A percentile compares a stretch with the other conserved stretches of the same genome.
Evolutionary conservation across 352 stramenopile genomes (phyloP).

Genomic region (Globisporangium irregulare): DNA sequence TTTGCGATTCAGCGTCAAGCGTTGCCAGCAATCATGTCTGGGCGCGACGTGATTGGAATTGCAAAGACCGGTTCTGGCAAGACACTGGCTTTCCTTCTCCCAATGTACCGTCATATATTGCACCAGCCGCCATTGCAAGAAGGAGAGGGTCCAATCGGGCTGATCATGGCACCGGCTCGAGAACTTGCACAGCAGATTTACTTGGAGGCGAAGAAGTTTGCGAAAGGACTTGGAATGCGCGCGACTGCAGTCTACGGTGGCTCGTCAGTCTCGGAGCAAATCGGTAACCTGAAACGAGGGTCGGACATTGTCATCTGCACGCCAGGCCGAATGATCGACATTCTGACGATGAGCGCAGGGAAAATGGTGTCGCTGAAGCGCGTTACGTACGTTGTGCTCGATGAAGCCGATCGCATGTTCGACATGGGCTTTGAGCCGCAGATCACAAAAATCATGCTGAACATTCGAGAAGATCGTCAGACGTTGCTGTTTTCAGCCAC

Average conservation of each 20-base stretch:
- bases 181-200: constrained; percentile 99
- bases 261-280: constrained; percentile 96
- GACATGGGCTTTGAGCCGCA: constrained; percentile 99
- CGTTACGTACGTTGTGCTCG: constrained; percentile 98
- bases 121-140: constrained; percentile 89
- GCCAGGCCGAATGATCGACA: constrained; percentile 99
- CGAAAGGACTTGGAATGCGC: constrained; percentile 88
- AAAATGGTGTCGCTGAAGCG: constrained; percentile 95
- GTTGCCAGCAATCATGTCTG: constrained; percentile 98
- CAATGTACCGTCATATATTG: constrained; percentile 96
- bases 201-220: constrained; percentile 93
- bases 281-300: constrained; percentile 98
- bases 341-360: constrained; percentile 97
- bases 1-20: constrained; percentile 98
- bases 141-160: constrained; percentile 96
- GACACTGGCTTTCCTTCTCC: constrained; percentile 88
- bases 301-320: constrained; percentile 98
- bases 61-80: constrained; percentile 97
- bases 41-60: constrained; percentile 98
- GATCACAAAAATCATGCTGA: constrained; percentile 95
- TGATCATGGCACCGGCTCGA: constrained; percentile 97
- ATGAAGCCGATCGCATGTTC: constrained; percentile 99
- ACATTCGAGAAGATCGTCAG: constrained; percentile 90
- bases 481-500: constrained; percentile 98
- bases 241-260: constrained; percentile 96